phyloP scores from a whole-genome alignment of 2,329 filamentous ascomycete species.

The Penicillium sp. region DNA sequence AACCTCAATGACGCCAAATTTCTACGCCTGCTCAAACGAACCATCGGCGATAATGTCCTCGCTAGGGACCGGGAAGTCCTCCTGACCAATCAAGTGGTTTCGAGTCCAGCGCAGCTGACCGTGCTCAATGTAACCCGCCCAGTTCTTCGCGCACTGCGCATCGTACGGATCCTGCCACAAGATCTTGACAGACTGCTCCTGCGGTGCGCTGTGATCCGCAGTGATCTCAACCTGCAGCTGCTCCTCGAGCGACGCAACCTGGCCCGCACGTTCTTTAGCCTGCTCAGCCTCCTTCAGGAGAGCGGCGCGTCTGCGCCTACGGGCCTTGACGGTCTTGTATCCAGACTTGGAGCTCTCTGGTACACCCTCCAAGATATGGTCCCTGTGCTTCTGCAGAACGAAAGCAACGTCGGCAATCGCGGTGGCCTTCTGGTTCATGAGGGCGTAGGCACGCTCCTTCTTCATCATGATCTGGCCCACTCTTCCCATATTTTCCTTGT shows the following conservation, averaged over 20 bases:
- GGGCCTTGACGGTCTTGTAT: constrained; percentile 31
- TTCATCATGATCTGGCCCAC: constrained; percentile 47
- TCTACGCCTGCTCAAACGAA: constrained; percentile 9
- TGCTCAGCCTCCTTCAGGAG: constrained; percentile 24
- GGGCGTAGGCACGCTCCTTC: constrained; percentile 48
- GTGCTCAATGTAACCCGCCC: constrained; percentile 45
- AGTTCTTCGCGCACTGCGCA: constrained; percentile 41
- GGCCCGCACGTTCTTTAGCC: constrained; percentile 22
- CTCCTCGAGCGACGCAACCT: constrained; percentile 24
- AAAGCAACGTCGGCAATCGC: constrained; percentile 59
- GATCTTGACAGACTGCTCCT: constrained; percentile 41
- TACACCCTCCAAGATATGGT: constrained; percentile 32
- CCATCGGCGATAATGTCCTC: constrained; percentile 24
- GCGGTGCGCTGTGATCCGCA: constrained; percentile 25
- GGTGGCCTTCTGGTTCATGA: constrained; percentile 66
- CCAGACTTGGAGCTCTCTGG: constrained; percentile 29
- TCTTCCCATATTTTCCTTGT: constrained; percentile 41
- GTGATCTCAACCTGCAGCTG: constrained; percentile 30
- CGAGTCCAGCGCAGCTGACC: constrained; percentile 39
- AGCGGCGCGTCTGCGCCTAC: constrained; percentile 31
- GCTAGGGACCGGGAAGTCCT: constrained; percentile 12
- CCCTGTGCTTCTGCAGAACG: constrained; percentile 51
- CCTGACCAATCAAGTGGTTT: constrained; percentile 37
- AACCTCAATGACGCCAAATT: background rate
- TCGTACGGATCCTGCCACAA: constrained; percentile 48